Evolutionary conservation across 2,329 filamentous ascomycete species (phyloP).

Genomic region (Colletotrichum sansevieriae): DNA sequence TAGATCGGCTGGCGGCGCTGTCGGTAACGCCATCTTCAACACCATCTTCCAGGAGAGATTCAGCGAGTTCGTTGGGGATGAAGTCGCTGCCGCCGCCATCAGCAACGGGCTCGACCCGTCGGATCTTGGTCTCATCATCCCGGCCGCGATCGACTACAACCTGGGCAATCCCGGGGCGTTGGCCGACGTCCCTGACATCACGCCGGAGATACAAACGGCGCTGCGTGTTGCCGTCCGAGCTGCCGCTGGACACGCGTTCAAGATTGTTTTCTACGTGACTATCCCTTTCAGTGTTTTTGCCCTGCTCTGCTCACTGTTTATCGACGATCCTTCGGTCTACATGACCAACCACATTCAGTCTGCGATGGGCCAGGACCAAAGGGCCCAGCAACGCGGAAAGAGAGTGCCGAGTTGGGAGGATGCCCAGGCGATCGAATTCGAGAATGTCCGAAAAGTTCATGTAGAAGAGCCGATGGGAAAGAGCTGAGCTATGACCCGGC

Average conservation of each 20-base stretch:
- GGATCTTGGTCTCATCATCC: constrained; percentile 45
- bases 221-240: constrained; percentile 24
- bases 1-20: constrained; percentile 49
- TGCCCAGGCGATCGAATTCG: constrained; percentile 26
- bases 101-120: constrained; percentile 44
- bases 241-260: constrained; percentile 37
- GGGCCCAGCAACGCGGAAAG: not conserved
- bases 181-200: constrained; percentile 39
- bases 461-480: constrained; percentile 18
- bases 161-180: constrained; percentile 47
- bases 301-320: constrained; percentile 19
- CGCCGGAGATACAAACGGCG: constrained; percentile 31
- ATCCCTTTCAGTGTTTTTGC: constrained; percentile 38
- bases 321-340: constrained; percentile 39
- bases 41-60: constrained; percentile 46
- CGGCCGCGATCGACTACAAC: constrained; percentile 48
- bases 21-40: constrained; percentile 52
- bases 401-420: not conserved
- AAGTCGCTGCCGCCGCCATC: constrained; percentile 48
- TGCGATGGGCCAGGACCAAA: constrained; percentile 32
- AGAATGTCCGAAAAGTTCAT: constrained; percentile 13
- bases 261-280: constrained; percentile 37
- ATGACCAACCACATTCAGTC: constrained; percentile 43
- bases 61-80: constrained; percentile 44
- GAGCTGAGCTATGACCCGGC: not conserved